Percentiles rank a stretch among this genome's conserved stretches.
Conservation (phyloP, 176 grass and related monocot species). For the Hordeum marinum region DNA sequence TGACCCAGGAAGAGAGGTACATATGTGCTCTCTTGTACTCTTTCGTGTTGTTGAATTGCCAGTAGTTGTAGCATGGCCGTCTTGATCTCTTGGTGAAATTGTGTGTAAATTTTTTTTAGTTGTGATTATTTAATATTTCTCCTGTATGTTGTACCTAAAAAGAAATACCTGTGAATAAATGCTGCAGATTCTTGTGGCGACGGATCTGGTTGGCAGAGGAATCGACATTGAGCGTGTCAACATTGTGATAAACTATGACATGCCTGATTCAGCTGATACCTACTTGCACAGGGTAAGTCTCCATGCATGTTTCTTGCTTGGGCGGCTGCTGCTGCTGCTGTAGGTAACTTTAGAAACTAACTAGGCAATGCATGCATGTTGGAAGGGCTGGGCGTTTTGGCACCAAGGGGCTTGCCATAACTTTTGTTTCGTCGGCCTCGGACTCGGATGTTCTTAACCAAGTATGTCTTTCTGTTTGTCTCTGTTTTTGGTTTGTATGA, state of each 20-base stretch:
- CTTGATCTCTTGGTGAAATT: background rate
- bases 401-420: conserved; percentile 97
- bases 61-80: background rate
- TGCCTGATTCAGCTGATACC: conserved; percentile 96
- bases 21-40: background rate
- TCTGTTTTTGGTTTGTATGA: background rate
- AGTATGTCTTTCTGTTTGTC: conserved; percentile 19
- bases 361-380: conserved; percentile 31
- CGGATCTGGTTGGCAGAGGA: conserved; percentile 94
- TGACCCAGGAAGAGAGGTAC: conserved; percentile 93
- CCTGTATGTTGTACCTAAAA: background rate
- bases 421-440: conserved; percentile 88
- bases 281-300: conserved; percentile 84
- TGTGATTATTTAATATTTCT: background rate
- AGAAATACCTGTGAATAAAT: too few relatives aligned
- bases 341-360: background rate
- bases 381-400: conserved; percentile 91
- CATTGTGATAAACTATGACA: conserved; percentile 98
- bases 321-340: background rate
- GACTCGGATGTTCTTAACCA: conserved; percentile 96
- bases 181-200: conserved; percentile 62
- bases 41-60: background rate
- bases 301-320: background rate
- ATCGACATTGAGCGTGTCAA: conserved; percentile 99
- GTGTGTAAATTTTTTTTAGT: background rate